Evolutionary conservation across 2,329 filamentous ascomycete genomes (phyloP), one percentile per base, ranked within the genome.

Genomic region (Colletotrichum tropicicola): DNA sequence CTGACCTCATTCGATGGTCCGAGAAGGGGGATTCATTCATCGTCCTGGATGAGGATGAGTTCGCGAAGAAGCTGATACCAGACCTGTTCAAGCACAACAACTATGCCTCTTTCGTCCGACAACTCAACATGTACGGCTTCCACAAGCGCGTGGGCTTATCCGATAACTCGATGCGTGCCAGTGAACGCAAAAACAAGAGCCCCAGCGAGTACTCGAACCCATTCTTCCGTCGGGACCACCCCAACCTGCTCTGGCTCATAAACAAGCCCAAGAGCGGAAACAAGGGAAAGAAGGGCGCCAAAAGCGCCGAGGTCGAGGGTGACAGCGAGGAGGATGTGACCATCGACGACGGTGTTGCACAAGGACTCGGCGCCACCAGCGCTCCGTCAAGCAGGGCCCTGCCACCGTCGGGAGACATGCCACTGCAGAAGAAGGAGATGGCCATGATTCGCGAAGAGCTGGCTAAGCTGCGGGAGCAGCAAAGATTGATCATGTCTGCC

Each of bases 21-120:
- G 93, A 97, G 72, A 93, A 95, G 73, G 96, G 96, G 28, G 94
- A 97, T 73, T 98, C 95, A 0, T 99, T 99, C 79, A 92, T 98
- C 60, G 95, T 99, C 4, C 82, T 98, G 8, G 95, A 99, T 73
- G 96, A 99, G 79, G 96, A 99, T 74, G 95, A 97, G 79, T 99
- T 99, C 75, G 98, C 96, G 19, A 98, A 98, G 80, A 93, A 92
- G 37, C 91, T 99, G 71, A 92, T 99, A 23, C 96, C 96, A 1
- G 97, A 98, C 78, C 90, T 98, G 68, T 99, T 99, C 86, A 99
- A 99, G 79, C 96, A 99, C 81, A 97, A 95, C 85, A 98, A 98
- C 77, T 98, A 98, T 78, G 94, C 94, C 48, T 97, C 94, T 69
- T 98, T 98, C 75, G 94, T 98, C 59, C 91, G 94, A 35, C 94